A percentile compares a stretch with the other conserved stretches of the same genome.
Conservation (phyloP, 2,329 filamentous ascomycete genomes). For the Fusarium napiforme region DNA sequence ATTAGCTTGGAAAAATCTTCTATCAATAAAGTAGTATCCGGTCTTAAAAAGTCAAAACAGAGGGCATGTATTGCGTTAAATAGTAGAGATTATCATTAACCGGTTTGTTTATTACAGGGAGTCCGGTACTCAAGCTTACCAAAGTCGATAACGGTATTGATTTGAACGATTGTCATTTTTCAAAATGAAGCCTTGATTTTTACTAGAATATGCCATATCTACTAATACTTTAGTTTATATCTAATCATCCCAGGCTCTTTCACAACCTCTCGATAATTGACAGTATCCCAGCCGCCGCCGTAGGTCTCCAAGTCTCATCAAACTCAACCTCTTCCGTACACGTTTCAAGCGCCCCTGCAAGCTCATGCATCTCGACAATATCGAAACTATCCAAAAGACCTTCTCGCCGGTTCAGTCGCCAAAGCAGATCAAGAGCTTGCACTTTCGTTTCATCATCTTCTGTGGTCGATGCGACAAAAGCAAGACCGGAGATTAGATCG, state of each 20-base stretch:
- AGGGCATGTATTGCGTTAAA: no score
- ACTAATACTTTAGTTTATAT: no score
- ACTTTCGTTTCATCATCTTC: neutral
- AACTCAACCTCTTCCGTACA: neutral
- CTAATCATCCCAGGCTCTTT: neutral
- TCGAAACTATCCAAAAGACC: neutral
- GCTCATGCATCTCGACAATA: neutral
- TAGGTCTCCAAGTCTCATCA: neutral
- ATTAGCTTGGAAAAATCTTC: no score
- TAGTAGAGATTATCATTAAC: no score
- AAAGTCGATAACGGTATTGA: no score
- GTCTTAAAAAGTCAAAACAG: no score
- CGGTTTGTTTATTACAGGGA: no score
- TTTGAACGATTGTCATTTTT: no score
- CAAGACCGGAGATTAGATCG: neutral
- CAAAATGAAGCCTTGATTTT: no score
- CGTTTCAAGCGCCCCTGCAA: neutral
- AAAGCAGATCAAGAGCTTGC: neutral
- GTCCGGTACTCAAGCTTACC: no score
- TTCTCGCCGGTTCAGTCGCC: neutral
- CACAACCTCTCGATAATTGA: neutral
- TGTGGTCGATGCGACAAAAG: neutral
- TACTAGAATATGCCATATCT: no score
- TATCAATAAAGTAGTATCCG: no score
- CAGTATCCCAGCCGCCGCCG: neutral